Evolutionary conservation across 371 early-diverging fungal species (phyloP).

Genomic region (Batkoa obscura): DNA sequence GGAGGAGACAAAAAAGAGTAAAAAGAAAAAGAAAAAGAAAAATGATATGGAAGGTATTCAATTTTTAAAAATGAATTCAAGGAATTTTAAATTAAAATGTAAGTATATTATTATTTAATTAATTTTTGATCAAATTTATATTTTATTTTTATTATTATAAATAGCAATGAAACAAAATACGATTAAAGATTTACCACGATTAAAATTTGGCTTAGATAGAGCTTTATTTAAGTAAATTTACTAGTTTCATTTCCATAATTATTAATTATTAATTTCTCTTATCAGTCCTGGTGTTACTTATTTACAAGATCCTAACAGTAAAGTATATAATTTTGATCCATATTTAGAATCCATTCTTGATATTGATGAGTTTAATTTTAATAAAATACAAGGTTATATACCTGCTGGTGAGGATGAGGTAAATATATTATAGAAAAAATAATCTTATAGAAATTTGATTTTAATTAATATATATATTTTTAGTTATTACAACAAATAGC

Average conservation of each 20-base stretch:
- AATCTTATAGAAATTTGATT: neutral
- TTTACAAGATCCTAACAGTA: conserved; percentile 57
- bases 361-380: conserved; percentile 58
- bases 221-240: conserved; percentile 51
- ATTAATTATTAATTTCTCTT: too few relatives aligned
- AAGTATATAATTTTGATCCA: conserved; percentile 55
- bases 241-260: neutral
- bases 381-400: conserved; percentile 50
- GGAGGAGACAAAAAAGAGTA: too few relatives aligned
- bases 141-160: too few relatives aligned
- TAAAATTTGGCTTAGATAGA: conserved; percentile 37
- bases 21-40: too few relatives aligned
- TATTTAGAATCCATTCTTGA: conserved; percentile 56
- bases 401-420: conserved; percentile 58
- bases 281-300: conserved; percentile 66
- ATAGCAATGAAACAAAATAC: too few relatives aligned
- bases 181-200: neutral
- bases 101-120: too few relatives aligned
- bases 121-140: too few relatives aligned
- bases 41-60: too few relatives aligned
- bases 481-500: conserved; percentile 29
- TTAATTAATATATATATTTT: neutral
- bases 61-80: too few relatives aligned
- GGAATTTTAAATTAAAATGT: too few relatives aligned
- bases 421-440: too few relatives aligned